Evolutionary conservation across 2,329 filamentous ascomycete genomes (phyloP).

Genomic region (Fusarium begoniae): DNA sequence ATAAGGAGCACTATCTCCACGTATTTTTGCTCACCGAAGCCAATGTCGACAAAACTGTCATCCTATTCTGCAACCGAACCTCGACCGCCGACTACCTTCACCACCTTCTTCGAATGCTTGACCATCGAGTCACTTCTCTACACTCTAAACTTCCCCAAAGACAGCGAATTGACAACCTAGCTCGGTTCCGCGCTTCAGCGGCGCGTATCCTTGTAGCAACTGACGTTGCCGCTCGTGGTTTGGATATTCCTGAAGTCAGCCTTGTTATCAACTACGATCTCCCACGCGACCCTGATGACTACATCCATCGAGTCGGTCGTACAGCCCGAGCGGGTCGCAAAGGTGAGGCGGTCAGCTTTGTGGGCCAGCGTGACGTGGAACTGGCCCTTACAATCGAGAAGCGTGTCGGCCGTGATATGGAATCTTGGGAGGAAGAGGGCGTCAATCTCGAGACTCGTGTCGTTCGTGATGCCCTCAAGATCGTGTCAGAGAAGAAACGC

Average conservation of each 20-base stretch:
- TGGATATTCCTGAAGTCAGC: slow-evolving; percentile 92
- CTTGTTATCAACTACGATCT: slow-evolving; percentile 96
- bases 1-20: slow-evolving; percentile 95
- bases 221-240: slow-evolving; percentile 91
- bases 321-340: slow-evolving; percentile 89
- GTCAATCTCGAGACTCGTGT: slow-evolving; percentile 95
- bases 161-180: slow-evolving; percentile 87
- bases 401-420: slow-evolving; percentile 82
- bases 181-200: slow-evolving; percentile 87
- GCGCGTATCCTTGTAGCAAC: slow-evolving; percentile 93
- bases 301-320: slow-evolving; percentile 95
- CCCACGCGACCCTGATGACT: slow-evolving; percentile 95
- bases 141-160: slow-evolving; percentile 88
- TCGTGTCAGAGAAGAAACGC: slow-evolving; percentile 94
- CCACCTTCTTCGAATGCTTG: slow-evolving; percentile 84
- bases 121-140: slow-evolving; percentile 89
- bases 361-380: slow-evolving; percentile 92
- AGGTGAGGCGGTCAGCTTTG: slow-evolving; percentile 85
- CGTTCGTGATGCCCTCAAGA: slow-evolving; percentile 83
- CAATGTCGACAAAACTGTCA: slow-evolving; percentile 80
- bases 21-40: slow-evolving; percentile 81
- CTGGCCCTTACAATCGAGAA: slow-evolving; percentile 90
- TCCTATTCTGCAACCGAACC: slow-evolving; percentile 95
- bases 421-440: slow-evolving; percentile 85
- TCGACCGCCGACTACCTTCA: slow-evolving; percentile 89